phyloP scores from a whole-genome alignment of 2,329 filamentous ascomycete species.

The Teratosphaeria viscida region DNA sequence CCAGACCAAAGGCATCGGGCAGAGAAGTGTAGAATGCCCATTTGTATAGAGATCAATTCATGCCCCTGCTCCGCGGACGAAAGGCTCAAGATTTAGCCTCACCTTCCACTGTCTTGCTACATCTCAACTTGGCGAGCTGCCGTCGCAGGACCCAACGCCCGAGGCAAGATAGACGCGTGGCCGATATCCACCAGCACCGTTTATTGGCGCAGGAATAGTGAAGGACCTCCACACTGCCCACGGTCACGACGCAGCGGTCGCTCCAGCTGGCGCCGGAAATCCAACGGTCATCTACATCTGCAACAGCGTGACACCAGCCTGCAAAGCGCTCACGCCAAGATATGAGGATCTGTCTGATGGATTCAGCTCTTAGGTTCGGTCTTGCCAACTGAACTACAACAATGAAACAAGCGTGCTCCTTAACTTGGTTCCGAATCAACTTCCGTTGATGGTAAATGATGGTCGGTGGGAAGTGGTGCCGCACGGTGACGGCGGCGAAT shows the following conservation, averaged over 20 bases:
- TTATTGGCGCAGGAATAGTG: neutral
- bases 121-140: too few relatives aligned
- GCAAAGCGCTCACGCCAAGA: constrained; percentile 8
- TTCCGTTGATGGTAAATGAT: constrained; percentile 12
- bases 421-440: constrained; percentile 15
- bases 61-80: neutral
- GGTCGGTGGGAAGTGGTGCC: constrained; percentile 6
- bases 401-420: constrained; percentile 10
- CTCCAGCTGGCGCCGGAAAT: constrained; percentile 6
- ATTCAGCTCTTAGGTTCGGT: constrained; percentile 3
- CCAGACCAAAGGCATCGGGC: neutral
- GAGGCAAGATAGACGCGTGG: neutral
- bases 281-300: constrained; percentile 38
- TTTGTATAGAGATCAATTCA: neutral
- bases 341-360: constrained; percentile 7
- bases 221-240: constrained; percentile 6
- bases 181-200: neutral
- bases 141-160: too few relatives aligned
- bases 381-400: constrained; percentile 11
- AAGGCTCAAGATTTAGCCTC: neutral
- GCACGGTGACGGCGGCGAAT: constrained; percentile 10
- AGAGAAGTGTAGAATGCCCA: neutral
- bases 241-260: constrained; percentile 12
- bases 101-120: neutral
- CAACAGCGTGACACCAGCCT: constrained; percentile 11